phyloP scores from a whole-genome alignment of 2,329 filamentous ascomycete species.

The Incumbomyces lentus region DNA sequence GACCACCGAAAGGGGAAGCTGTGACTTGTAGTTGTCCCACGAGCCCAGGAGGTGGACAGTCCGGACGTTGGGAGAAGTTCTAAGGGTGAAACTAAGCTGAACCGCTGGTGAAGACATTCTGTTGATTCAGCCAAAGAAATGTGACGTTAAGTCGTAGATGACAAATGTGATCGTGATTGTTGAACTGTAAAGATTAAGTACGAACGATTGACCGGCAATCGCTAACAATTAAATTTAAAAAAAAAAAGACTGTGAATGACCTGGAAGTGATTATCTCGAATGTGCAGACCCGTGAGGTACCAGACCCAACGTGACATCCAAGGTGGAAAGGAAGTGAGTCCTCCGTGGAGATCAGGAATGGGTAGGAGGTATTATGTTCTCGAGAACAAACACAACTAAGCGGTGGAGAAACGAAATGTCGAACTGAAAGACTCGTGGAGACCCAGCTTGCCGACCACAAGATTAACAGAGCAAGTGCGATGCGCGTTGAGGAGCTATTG shows the following conservation, averaged over 20 bases:
- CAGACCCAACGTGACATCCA: conserved; percentile 8
- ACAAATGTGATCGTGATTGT: neutral
- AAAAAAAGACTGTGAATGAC: conserved; percentile 2
- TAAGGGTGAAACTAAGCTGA: conserved; percentile 91
- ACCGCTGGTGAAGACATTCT: conserved; percentile 47
- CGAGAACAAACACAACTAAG: too few species aligned
- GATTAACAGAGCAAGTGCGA: conserved; percentile 4
- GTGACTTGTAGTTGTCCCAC: conserved; percentile 93
- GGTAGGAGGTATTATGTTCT: neutral
- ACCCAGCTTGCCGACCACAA: neutral
- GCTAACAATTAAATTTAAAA: neutral
- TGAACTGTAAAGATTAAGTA: neutral
- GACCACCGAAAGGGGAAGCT: conserved; percentile 68
- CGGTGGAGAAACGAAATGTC: too few species aligned
- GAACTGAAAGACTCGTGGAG: neutral
- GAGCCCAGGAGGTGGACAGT: conserved; percentile 94
- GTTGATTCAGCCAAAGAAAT: conserved; percentile 1
- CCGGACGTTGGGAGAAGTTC: conserved; percentile 93
- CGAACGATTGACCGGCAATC: conserved; percentile 20
- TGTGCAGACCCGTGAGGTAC: conserved; percentile 4
- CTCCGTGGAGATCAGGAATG: conserved; percentile 4
- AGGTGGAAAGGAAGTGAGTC: conserved; percentile 4
- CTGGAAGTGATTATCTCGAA: conserved; percentile 5
- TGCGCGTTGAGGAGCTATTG: conserved; percentile 7
- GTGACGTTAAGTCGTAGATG: neutral